phyloP scores from a whole-genome alignment of 2,329 filamentous ascomycete species.

The Verticillium longisporum region DNA sequence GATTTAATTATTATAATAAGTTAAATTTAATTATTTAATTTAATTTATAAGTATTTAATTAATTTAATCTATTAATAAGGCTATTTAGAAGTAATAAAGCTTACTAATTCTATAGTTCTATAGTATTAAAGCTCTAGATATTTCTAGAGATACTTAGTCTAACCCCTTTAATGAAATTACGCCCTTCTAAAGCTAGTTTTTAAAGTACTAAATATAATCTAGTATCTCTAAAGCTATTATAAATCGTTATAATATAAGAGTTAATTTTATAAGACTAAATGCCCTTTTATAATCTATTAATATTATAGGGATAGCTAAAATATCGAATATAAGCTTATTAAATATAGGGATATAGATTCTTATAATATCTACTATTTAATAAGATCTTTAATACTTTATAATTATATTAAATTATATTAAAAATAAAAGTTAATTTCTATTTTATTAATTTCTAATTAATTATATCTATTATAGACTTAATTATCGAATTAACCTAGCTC shows the following conservation, averaged over 20 bases:
- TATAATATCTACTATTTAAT: background rate
- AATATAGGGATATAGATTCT: background rate
- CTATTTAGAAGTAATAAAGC: too few relatives aligned
- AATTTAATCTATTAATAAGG: background rate
- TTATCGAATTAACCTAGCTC: too few relatives aligned
- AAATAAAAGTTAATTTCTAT: too few relatives aligned
- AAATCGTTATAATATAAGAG: background rate
- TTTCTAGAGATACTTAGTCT: background rate
- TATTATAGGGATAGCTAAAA: background rate
- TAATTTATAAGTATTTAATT: background rate
- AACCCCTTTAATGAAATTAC: background rate
- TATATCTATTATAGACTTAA: too few relatives aligned
- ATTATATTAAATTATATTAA: background rate
- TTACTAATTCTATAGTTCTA: background rate
- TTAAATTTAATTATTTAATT: background rate
- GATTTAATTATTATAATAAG: background rate
- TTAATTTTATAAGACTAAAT: background rate
- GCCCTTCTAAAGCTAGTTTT: background rate
- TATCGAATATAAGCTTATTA: background rate
- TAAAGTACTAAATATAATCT: background rate
- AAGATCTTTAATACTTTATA: background rate
- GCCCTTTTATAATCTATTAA: background rate
- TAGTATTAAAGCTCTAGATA: background rate
- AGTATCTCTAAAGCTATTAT: background rate
- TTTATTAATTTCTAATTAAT: too few relatives aligned